Percentiles rank a stretch among this genome's conserved stretches.
phyloP scores from a whole-genome alignment of 2,329 filamentous ascomycete genomes.

The Colletotrichum cereale region DNA sequence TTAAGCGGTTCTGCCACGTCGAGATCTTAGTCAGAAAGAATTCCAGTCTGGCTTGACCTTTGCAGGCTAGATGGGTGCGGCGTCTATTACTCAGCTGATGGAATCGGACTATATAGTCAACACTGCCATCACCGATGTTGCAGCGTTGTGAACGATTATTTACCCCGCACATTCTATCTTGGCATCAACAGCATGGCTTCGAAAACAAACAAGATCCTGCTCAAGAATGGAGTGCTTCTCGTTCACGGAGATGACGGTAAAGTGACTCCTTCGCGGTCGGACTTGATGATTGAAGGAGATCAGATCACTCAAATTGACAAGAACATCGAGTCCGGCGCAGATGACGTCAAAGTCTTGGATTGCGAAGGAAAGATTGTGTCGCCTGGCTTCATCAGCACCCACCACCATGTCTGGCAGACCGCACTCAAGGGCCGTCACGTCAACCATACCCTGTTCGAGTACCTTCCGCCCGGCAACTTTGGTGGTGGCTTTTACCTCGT shows the following conservation, averaged over 20 bases:
- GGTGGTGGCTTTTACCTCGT: slow-evolving; percentile 40
- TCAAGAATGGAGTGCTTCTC: slow-evolving; percentile 13
- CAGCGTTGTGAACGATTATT: not conserved
- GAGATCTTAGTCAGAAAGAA: not conserved
- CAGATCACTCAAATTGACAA: slow-evolving; percentile 50
- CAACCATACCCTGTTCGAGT: slow-evolving; percentile 45
- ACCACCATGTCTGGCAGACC: slow-evolving; percentile 61
- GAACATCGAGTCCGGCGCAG: slow-evolving; percentile 48
- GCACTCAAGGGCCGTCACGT: slow-evolving; percentile 46
- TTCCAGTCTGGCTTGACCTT: no score
- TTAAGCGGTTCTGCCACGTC: no score
- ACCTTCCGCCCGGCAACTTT: slow-evolving; percentile 46
- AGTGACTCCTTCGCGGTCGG: not conserved
- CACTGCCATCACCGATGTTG: not conserved
- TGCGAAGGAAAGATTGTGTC: slow-evolving; percentile 54
- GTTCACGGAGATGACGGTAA: slow-evolving; percentile 20
- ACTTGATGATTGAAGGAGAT: slow-evolving; percentile 6
- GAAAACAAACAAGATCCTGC: not conserved
- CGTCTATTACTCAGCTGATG: not conserved
- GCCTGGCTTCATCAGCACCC: slow-evolving; percentile 58
- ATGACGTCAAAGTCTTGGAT: slow-evolving; percentile 51
- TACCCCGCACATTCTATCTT: not conserved
- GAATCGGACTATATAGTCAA: not conserved
- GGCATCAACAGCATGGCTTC: not conserved
- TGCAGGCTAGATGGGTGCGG: no score